phyloP scores from a whole-genome alignment of 2,329 filamentous ascomycete species.

The Clarireedia hainanense region DNA sequence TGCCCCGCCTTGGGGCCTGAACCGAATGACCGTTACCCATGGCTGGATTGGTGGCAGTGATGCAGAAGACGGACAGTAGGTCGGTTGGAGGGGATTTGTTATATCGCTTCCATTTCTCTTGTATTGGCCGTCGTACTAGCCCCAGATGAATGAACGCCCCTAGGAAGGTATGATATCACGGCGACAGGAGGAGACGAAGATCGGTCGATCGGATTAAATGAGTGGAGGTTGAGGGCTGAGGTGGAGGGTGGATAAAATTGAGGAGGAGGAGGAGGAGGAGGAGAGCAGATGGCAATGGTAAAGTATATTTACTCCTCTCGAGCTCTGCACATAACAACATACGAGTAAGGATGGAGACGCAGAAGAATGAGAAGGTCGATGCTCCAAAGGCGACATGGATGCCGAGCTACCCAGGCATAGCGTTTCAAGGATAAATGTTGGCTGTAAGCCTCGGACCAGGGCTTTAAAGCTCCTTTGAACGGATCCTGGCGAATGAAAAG shows the following conservation, averaged over 20 bases:
- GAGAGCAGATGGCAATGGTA: not conserved
- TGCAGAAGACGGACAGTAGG: not conserved
- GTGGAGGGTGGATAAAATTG: not conserved
- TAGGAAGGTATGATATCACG: not conserved
- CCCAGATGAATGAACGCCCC: not conserved
- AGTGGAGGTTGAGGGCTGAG: not conserved
- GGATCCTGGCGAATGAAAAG: too few relatives aligned
- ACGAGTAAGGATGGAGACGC: not conserved
- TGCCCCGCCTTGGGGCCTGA: conserved; percentile 14
- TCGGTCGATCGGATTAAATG: not conserved
- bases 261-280: not conserved
- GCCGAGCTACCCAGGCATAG: too few relatives aligned
- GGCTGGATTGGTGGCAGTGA: not conserved
- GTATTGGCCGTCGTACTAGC: not conserved
- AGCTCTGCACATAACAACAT: too few relatives aligned
- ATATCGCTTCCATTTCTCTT: conserved; percentile 9
- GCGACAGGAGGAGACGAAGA: not conserved
- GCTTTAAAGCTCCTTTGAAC: too few relatives aligned
- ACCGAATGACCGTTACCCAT: conserved; percentile 27
- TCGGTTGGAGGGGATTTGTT: conserved; percentile 1
- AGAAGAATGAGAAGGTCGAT: not conserved
- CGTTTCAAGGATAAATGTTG: too few relatives aligned
- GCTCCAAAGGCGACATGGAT: too few relatives aligned
- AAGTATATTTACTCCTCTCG: too few relatives aligned
- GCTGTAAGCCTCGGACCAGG: too few relatives aligned